Percentiles rank a stretch among this genome's conserved stretches.
These are phyloP conservation scores for Fraxinus excelsior DNA, from an alignment of 257 asterid species.

Conservation along the genomic window DNA sequence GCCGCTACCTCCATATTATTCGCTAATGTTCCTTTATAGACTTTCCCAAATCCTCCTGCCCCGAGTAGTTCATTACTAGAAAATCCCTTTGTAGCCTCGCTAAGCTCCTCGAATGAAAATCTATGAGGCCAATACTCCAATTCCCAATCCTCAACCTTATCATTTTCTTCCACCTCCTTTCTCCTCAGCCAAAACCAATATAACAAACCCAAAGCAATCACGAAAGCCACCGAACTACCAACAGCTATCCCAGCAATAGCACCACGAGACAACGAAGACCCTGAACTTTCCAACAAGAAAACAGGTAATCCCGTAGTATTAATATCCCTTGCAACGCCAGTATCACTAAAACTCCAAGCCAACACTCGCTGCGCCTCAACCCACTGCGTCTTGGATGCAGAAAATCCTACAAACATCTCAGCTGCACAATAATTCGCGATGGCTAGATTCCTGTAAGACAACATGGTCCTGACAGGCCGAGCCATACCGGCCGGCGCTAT, in stretches of 20 bases:
- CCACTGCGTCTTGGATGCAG: constrained; percentile 58
- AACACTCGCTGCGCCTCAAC: no score
- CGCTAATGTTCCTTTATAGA: constrained; percentile 54
- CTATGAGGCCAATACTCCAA: constrained; percentile 88
- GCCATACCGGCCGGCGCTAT: constrained; percentile 64
- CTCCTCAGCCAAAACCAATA: constrained; percentile 66
- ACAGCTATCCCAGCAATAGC: constrained; percentile 56
- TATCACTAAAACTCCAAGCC: no score
- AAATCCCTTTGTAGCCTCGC: constrained; percentile 56
- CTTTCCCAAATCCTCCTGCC: constrained; percentile 81
- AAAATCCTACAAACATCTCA: constrained; percentile 72
- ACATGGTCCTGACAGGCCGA: constrained; percentile 47
- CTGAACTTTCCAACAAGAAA: constrained; percentile 39
- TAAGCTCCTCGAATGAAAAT: constrained; percentile 64
- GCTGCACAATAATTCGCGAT: constrained; percentile 50
- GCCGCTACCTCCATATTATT: constrained; percentile 65
- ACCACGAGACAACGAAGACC: constrained; percentile 45
- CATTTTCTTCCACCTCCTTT: constrained; percentile 44
- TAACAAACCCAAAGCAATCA: constrained; percentile 23
- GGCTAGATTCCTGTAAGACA: constrained; percentile 37
- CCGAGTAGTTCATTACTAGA: constrained; percentile 58
- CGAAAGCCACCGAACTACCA: constrained; percentile 44
- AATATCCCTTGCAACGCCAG: constrained; percentile 64
- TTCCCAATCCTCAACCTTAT: constrained; percentile 81
- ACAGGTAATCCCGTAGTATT: constrained; percentile 68